Evolutionary conservation across 805 yeast species (phyloP).

Genomic region (Grigorovia humatica): DNA sequence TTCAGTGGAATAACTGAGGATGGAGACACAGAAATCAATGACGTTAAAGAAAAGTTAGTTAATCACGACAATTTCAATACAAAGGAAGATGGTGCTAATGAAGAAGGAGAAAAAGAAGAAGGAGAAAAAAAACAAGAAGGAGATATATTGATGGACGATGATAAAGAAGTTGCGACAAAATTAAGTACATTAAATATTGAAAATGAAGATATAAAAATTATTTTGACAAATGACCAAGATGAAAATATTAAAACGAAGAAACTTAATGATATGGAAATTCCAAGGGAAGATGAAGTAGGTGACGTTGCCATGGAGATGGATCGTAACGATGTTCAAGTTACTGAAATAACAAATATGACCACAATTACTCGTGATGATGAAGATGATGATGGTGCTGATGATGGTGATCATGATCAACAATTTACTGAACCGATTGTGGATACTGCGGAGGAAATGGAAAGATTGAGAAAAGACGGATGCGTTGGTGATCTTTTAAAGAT

Average conservation of each 20-base stretch:
- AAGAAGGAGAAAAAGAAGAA: not conserved
- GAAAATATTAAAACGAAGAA: not conserved
- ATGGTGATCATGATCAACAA: slow-evolving; percentile 23
- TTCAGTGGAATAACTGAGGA: not conserved
- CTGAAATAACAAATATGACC: not conserved
- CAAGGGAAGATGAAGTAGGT: not conserved
- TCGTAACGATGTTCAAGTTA: slow-evolving; percentile 6
- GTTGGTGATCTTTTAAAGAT: slow-evolving; percentile 69
- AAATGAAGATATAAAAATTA: not conserved
- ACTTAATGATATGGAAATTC: not conserved
- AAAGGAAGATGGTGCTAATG: not conserved
- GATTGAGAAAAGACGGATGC: slow-evolving; percentile 45
- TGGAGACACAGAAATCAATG: slow-evolving; percentile 4
- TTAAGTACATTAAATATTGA: slow-evolving; percentile 4
- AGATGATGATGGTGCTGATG: slow-evolving; percentile 2
- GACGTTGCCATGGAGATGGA: not conserved
- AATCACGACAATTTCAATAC: slow-evolving; percentile 4
- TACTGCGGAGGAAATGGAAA: slow-evolving; percentile 17
- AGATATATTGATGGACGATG: slow-evolving; percentile 1
- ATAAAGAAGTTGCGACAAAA: slow-evolving; percentile 1
- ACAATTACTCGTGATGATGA: slow-evolving; percentile 2
- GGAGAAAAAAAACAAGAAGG: not conserved
- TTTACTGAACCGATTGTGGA: slow-evolving; percentile 1
- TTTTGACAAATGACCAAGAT: not conserved
- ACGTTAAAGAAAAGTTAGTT: not conserved